Percentiles rank a stretch among this genome's conserved stretches.
Evolutionary conservation across 1,139 yeast genomes (phyloP).

Genomic region (Yamadazyma sp.): DNA sequence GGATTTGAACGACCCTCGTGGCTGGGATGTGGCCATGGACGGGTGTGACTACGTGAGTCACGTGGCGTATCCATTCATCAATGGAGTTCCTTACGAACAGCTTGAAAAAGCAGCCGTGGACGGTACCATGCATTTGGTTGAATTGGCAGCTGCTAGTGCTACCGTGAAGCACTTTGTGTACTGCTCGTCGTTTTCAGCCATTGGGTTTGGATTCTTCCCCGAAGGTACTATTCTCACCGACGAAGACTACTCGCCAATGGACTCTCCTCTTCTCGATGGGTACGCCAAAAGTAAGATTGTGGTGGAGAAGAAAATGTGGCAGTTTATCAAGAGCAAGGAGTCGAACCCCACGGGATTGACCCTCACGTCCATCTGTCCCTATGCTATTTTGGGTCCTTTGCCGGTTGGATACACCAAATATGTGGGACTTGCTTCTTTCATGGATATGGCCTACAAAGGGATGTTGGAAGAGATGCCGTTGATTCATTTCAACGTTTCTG

Average conservation of each 20-base stretch:
- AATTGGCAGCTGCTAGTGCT: constrained; percentile 12
- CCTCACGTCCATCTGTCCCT: constrained; percentile 18
- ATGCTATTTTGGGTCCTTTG: constrained; percentile 19
- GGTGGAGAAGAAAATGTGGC: constrained; percentile 17
- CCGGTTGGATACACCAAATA: constrained; percentile 10
- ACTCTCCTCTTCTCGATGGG: constrained; percentile 11
- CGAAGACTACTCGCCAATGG: constrained; percentile 7
- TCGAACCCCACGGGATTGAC: constrained; percentile 10
- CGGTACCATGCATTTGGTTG: constrained; percentile 15
- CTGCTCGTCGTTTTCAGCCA: constrained; percentile 22
- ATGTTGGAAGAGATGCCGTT: not conserved
- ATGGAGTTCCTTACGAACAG: constrained; percentile 10
- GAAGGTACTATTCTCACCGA: constrained; percentile 8
- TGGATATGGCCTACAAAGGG: not conserved
- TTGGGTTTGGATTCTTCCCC: constrained; percentile 8
- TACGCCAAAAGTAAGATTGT: constrained; percentile 15
- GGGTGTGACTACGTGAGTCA: constrained; percentile 17
- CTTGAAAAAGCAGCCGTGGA: constrained; percentile 12
- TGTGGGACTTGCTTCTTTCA: constrained; percentile 3
- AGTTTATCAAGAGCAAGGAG: constrained; percentile 12
- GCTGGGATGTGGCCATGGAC: constrained; percentile 17
- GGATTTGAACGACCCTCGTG: constrained; percentile 14
- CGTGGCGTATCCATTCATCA: constrained; percentile 17
- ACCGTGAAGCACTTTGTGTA: constrained; percentile 21
- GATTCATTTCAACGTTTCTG: constrained; percentile 10